A percentile compares a stretch with the other conserved stretches of the same genome.
Evolutionary conservation across 2,329 filamentous ascomycete genomes (phyloP).

Genomic region (Aspergillus spinulosporus): DNA sequence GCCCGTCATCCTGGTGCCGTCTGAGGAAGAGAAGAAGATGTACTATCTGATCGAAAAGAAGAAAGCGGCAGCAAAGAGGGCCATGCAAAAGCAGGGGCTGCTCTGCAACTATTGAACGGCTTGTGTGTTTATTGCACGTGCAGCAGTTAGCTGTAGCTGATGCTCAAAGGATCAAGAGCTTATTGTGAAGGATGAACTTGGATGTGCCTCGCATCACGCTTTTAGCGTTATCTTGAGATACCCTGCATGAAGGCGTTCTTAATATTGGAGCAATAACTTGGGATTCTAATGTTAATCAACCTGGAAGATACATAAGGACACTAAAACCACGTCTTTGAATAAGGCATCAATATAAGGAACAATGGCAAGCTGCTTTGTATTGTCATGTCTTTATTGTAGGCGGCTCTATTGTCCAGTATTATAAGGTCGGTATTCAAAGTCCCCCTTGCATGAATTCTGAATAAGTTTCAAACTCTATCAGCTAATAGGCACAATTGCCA

Average conservation of each 20-base stretch:
- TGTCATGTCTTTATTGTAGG: not conserved
- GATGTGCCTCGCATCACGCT: not conserved
- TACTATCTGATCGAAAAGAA: constrained; percentile 2
- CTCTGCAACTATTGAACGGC: not conserved
- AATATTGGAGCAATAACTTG: not conserved
- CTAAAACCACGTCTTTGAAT: not conserved
- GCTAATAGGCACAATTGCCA: not conserved
- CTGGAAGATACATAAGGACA: not conserved
- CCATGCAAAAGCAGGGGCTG: not conserved
- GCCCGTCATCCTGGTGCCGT: not conserved
- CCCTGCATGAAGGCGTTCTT: not conserved
- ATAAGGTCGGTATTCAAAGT: not conserved
- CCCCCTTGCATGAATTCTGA: not conserved
- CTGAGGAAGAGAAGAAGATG: constrained; percentile 4
- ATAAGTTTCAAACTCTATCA: not conserved
- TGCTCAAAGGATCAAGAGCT: too few species aligned
- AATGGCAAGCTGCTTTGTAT: not conserved
- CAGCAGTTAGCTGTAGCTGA: not conserved
- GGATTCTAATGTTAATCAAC: not conserved
- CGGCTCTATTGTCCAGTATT: not conserved
- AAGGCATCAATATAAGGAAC: not conserved
- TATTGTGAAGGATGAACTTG: not conserved
- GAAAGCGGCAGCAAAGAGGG: not conserved
- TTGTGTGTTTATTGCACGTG: not conserved
- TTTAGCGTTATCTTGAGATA: not conserved